phyloP scores from a whole-genome alignment of 345 rosid genomes.

The Cardamine resedifolia region DNA sequence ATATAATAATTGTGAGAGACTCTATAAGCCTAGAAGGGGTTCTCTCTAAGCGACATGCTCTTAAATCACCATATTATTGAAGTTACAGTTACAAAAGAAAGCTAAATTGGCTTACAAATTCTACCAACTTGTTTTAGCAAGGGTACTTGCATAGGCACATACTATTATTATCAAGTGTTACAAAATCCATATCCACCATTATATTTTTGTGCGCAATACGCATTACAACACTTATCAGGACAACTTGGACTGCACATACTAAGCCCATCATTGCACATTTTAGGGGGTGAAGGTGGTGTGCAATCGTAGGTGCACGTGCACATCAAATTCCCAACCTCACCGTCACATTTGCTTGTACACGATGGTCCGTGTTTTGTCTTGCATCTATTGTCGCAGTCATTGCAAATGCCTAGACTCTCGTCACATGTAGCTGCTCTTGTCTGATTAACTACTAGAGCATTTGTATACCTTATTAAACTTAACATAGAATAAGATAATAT shows the following conservation, averaged over 20 bases:
- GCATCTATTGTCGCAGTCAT: not conserved
- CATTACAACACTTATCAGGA: not conserved
- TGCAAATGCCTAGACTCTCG: not conserved
- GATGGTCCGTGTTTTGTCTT: not conserved
- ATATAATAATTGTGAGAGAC: no score
- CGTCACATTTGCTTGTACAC: not conserved
- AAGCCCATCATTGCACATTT: not conserved
- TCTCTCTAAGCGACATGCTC: no score
- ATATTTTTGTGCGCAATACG: slow-evolving; percentile 2
- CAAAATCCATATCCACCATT: slow-evolving; percentile 23
- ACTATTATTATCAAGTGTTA: not conserved
- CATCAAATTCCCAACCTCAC: not conserved
- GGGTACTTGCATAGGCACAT: slow-evolving; percentile 21
- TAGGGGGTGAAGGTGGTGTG: not conserved
- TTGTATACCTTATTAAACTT: not conserved
- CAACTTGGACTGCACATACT: not conserved
- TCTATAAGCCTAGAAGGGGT: no score
- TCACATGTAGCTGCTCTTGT: not conserved
- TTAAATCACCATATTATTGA: not conserved
- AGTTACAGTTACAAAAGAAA: not conserved
- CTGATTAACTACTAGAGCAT: not conserved
- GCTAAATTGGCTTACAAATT: not conserved
- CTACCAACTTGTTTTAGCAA: slow-evolving; percentile 2
- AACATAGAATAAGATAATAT: not conserved
- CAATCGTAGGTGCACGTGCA: not conserved